Base-by-base conservation (phyloP, 2,329 filamentous ascomycete genomes). In the Claviceps monticola region DNA sequence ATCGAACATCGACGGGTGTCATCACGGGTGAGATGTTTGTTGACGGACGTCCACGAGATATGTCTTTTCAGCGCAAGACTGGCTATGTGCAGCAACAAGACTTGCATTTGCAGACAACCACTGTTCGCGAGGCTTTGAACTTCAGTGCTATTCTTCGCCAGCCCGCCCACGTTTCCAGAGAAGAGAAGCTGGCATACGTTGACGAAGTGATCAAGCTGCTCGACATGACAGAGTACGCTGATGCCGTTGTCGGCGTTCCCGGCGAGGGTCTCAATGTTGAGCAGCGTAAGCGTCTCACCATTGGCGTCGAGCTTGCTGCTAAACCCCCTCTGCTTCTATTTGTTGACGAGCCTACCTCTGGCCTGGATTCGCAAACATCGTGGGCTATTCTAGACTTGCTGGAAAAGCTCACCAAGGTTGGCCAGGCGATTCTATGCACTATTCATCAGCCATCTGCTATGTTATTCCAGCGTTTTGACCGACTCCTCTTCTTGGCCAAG, bases 401-500 rank as follows among this genome's bases (percentile, higher is more conserved):
- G 42, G 85, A 94, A 68, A 95, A 94, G 68, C 75, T 96, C 37
- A 88, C 88, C 60, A 86, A 91, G 66, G 85, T 82, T 56, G 90
- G 91, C 16, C 88, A 94, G 65, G 90, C 91, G 49, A 88, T 96
- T 67, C 81, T 96, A n/a, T 95, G 89, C 71, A 96, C 91, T 0
- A 96, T 96, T 55, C 91, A 97, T 66, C 91, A 97, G 67, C 91
- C 91, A n/a, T 94, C 88, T 14, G 89, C 90, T 37, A 89, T 95
- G 77, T 76, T 96, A 50, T 95, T 96, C 73, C 87, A 95, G 65
- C 84, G 88, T 53, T 96, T 93, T 64, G 87, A 93, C 61, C 79
- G 85, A 53, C 77, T 93, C 7, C 74, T 91, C 36, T 88, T 93
- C 71, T 71, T 93, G 16, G 82, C 83, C 37, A 83, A 79, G 61